Percentiles rank a stretch among this genome's conserved stretches.
Evolutionary conservation across 495 filamentous ascomycete genomes (phyloP).

Genomic region (Penicillium tannophilum): DNA sequence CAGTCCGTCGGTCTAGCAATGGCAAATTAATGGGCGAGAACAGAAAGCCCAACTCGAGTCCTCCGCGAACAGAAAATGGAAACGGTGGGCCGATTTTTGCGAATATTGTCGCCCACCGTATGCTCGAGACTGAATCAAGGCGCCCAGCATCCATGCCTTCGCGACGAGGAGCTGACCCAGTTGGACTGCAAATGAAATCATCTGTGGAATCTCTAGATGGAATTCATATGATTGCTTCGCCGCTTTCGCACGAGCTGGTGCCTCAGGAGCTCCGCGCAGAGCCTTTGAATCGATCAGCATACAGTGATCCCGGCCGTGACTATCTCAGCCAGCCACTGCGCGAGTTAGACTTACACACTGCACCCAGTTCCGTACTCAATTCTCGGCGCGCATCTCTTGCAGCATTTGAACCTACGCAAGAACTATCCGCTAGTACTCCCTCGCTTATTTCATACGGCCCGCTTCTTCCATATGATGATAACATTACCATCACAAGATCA

Average conservation of each 20-base stretch:
- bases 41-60: not conserved
- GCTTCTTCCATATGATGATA: slow-evolving; percentile 33
- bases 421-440: slow-evolving; percentile 23
- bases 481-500: slow-evolving; percentile 29
- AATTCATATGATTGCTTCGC: slow-evolving; percentile 34
- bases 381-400: slow-evolving; percentile 30
- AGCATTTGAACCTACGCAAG: slow-evolving; percentile 18
- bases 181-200: slow-evolving; percentile 31
- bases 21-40: slow-evolving; percentile 27
- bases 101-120: slow-evolving; percentile 28
- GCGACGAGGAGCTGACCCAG: slow-evolving; percentile 18
- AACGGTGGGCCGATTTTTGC: slow-evolving; percentile 32
- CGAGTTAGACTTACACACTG: slow-evolving; percentile 28
- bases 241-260: slow-evolving; percentile 31
- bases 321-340: slow-evolving; percentile 18
- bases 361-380: slow-evolving; percentile 27
- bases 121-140: slow-evolving; percentile 22
- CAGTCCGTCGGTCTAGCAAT: slow-evolving; percentile 40
- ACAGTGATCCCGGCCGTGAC: slow-evolving; percentile 40
- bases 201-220: slow-evolving; percentile 40
- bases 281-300: slow-evolving; percentile 34
- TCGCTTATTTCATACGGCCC: slow-evolving; percentile 22
- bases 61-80: slow-evolving; percentile 20
- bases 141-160: slow-evolving; percentile 30
- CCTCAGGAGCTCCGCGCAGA: slow-evolving; percentile 33